phyloP scores from a whole-genome alignment of 305 asterid species.

The Fraxinus ornus region DNA sequence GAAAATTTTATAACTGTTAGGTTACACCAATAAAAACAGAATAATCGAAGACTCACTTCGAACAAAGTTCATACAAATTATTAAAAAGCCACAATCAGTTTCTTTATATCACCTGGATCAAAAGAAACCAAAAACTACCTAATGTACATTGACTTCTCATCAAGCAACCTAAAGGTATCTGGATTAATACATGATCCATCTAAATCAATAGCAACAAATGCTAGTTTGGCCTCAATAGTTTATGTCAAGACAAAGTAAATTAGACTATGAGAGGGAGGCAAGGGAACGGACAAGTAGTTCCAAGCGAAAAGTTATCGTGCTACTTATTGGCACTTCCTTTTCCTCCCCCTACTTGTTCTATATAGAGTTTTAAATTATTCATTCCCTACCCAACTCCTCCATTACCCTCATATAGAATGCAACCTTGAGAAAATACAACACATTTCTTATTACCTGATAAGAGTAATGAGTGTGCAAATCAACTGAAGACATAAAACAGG shows the following conservation, averaged over 20 bases:
- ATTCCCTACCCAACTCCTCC: neutral
- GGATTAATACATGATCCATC: neutral
- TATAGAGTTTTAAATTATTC: neutral
- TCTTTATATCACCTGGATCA: neutral
- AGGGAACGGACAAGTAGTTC: neutral
- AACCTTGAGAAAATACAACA: conserved; percentile 11
- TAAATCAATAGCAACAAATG: neutral
- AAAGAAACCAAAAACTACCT: conserved; percentile 5
- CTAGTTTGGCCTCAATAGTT: neutral
- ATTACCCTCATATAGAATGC: neutral
- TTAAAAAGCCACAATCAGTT: neutral
- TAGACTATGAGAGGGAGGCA: neutral
- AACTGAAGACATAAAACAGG: conserved; percentile 98
- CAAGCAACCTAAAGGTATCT: neutral
- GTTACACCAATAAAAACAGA: neutral
- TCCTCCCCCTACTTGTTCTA: neutral
- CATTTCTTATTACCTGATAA: conserved; percentile 66
- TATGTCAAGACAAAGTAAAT: neutral
- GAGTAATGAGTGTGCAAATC: conserved; percentile 99
- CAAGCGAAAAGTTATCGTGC: neutral
- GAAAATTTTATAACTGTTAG: neutral
- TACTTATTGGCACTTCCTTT: neutral
- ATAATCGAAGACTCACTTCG: neutral
- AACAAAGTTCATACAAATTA: neutral
- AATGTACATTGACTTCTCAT: neutral